phyloP scores from a whole-genome alignment of 2,329 filamentous ascomycete genomes.

The Orbilia javanica region DNA sequence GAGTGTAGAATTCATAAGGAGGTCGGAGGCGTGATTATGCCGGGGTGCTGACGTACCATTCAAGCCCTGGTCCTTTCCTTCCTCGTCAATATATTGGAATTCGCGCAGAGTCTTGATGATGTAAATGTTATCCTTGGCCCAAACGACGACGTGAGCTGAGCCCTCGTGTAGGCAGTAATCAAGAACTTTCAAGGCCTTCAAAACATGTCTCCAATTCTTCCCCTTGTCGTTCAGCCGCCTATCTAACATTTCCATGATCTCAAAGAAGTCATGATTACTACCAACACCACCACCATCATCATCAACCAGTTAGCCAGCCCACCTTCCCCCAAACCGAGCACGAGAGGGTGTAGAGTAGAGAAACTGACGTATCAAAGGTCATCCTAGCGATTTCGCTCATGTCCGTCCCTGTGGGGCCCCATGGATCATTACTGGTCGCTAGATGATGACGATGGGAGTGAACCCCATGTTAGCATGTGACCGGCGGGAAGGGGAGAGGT shows the following conservation, averaged over 20 bases:
- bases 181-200: conserved; percentile 96
- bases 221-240: conserved; percentile 99
- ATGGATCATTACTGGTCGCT: conserved; percentile 99
- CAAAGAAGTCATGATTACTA: conserved; percentile 96
- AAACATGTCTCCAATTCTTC: conserved; percentile 98
- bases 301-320: not conserved
- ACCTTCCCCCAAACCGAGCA: not conserved
- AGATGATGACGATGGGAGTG: conserved; percentile 60
- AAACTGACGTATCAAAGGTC: conserved; percentile 92
- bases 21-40: conserved; percentile 45
- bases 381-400: conserved; percentile 99
- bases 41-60: conserved; percentile 77
- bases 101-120: conserved; percentile 98
- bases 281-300: not conserved
- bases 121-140: conserved; percentile 97
- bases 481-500: not conserved
- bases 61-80: conserved; percentile 92
- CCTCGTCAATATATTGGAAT: conserved; percentile 96
- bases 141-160: conserved; percentile 94
- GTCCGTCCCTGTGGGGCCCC: conserved; percentile 96
- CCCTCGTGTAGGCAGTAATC: conserved; percentile 99
- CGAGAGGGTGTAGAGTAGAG: conserved; percentile 3
- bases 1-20: not conserved
- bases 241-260: conserved; percentile 99
- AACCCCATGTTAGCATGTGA: conserved; percentile 62